phyloP scores from a whole-genome alignment of 164 flowering plant species.

The Nymphaea colorata region DNA sequence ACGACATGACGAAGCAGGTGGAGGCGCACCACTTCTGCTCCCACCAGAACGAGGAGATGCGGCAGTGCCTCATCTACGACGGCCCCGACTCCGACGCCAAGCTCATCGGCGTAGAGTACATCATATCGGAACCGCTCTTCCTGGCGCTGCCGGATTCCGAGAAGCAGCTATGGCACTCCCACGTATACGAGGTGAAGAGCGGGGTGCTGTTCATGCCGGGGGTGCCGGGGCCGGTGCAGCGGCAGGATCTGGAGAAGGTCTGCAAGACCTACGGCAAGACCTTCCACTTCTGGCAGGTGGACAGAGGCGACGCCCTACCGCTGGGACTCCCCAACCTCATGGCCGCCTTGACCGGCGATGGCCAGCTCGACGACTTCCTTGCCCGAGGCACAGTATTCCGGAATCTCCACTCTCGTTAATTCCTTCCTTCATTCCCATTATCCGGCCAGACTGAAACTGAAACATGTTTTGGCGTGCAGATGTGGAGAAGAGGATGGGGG shows the following conservation, averaged over 20 bases:
- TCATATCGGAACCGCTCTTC: constrained; percentile 56
- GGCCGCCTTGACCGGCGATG: constrained; percentile 75
- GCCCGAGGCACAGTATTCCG: constrained; percentile 19
- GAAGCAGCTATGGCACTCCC: constrained; percentile 86
- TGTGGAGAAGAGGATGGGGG: constrained; percentile 37
- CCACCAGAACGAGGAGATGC: constrained; percentile 74
- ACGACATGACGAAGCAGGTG: constrained; percentile 85
- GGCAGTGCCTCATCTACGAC: constrained; percentile 86
- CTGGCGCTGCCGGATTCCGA: constrained; percentile 60
- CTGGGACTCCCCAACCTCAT: constrained; percentile 69
- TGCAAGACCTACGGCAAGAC: constrained; percentile 72
- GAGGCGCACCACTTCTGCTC: constrained; percentile 94
- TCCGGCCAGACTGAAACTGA: not conserved
- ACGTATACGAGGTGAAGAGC: constrained; percentile 85
- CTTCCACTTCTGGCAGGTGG: constrained; percentile 87
- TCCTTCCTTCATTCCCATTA: not conserved
- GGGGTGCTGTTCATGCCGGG: constrained; percentile 75
- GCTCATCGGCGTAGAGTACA: constrained; percentile 77
- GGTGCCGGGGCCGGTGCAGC: constrained; percentile 50
- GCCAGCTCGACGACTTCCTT: constrained; percentile 43
- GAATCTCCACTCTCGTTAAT: not conserved
- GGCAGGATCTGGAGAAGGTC: constrained; percentile 58
- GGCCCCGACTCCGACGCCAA: constrained; percentile 37
- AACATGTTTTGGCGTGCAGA: constrained; percentile 16
- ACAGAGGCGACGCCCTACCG: constrained; percentile 60